phyloP scores from a whole-genome alignment of 2,329 filamentous ascomycete genomes.

The Talaromyces sp. region DNA sequence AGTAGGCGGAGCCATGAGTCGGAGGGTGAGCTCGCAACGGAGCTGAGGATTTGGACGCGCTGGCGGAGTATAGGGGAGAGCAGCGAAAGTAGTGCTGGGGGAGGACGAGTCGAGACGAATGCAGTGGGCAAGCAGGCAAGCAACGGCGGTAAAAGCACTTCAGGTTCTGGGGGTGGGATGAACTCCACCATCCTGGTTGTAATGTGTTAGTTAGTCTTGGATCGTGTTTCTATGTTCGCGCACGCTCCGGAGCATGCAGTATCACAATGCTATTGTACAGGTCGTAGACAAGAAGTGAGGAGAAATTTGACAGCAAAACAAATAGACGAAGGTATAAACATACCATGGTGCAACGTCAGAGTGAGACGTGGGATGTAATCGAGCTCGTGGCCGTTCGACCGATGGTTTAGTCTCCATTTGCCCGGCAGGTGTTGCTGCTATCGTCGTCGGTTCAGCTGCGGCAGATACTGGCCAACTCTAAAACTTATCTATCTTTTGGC shows the following conservation, averaged over 20 bases:
- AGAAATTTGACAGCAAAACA: neutral
- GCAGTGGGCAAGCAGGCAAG: slow-evolving; percentile 62
- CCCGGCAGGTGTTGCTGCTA: slow-evolving; percentile 6
- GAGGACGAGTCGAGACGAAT: slow-evolving; percentile 56
- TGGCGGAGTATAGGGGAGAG: slow-evolving; percentile 63
- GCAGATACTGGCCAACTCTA: neutral
- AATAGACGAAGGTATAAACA: neutral
- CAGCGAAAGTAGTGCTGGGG: slow-evolving; percentile 58
- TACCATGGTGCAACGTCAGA: slow-evolving; percentile 16
- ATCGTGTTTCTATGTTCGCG: neutral
- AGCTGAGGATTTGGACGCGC: slow-evolving; percentile 55
- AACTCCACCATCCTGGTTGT: slow-evolving; percentile 49
- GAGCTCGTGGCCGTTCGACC: slow-evolving; percentile 14
- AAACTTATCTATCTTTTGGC: neutral
- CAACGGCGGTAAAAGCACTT: slow-evolving; percentile 57
- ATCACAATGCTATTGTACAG: neutral
- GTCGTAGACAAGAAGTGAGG: neutral
- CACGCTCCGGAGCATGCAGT: neutral
- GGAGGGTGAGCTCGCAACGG: slow-evolving; percentile 38
- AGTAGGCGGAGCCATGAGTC: slow-evolving; percentile 58
- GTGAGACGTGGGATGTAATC: neutral
- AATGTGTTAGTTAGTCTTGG: neutral
- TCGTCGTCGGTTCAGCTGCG: neutral
- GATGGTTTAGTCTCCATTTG: slow-evolving; percentile 17
- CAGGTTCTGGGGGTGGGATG: slow-evolving; percentile 54